Percentiles rank a stretch among this genome's conserved stretches.
phyloP scores from a whole-genome alignment of 129 eudicot species.

The Flaveria sonorensis region DNA sequence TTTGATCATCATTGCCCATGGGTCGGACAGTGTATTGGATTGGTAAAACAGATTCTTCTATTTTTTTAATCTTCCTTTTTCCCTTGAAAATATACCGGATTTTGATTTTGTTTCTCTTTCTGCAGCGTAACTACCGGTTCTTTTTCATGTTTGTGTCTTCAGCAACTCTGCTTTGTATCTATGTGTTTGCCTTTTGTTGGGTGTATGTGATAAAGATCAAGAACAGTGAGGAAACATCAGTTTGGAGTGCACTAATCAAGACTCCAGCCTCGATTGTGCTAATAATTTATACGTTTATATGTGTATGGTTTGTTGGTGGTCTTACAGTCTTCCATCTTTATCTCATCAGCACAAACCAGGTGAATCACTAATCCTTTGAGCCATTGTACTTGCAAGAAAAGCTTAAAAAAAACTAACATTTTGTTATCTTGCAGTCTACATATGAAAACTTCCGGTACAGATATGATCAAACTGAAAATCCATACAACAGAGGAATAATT shows the following conservation, averaged over 20 bases:
- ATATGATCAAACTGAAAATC: constrained; percentile 58
- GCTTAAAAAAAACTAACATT: neutral
- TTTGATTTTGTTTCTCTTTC: constrained; percentile 20
- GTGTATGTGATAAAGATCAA: constrained; percentile 54
- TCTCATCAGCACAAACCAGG: constrained; percentile 92
- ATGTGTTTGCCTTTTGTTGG: constrained; percentile 79
- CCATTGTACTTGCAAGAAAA: neutral
- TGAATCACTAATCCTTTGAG: constrained; percentile 30
- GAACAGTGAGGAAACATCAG: constrained; percentile 51
- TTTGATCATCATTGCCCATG: constrained; percentile 99
- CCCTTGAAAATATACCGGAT: neutral
- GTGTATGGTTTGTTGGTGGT: constrained; percentile 95
- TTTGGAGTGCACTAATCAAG: constrained; percentile 72
- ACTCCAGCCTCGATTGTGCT: constrained; percentile 76
- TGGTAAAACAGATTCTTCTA: constrained; percentile 44
- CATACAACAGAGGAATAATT: constrained; percentile 54
- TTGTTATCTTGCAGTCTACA: constrained; percentile 59
- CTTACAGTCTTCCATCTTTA: constrained; percentile 82
- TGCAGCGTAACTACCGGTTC: constrained; percentile 95
- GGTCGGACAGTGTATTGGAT: constrained; percentile 96
- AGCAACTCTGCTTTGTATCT: constrained; percentile 68
- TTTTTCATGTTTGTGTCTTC: constrained; percentile 83
- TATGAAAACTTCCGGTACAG: constrained; percentile 76
- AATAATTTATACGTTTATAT: constrained; percentile 63
- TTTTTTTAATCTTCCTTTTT: neutral